A percentile compares a stretch with the other conserved stretches of the same genome.
Conservation (phyloP, 1,284 basidiomycete species). For the Pyrrhoderma noxium region DNA sequence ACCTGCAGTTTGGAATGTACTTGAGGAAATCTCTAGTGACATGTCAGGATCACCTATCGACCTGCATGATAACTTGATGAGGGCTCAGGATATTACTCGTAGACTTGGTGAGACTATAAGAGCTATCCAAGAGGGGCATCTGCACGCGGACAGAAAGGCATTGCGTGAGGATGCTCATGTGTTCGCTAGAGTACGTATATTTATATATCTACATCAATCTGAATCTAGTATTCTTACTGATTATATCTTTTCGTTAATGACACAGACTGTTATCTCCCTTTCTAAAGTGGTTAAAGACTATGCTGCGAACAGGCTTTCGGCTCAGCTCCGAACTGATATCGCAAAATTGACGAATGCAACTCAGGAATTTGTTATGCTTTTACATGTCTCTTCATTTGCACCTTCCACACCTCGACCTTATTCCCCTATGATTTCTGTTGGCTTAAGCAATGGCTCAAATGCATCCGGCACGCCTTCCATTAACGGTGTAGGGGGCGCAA, state of each 20-base stretch:
- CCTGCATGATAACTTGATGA: slow-evolving; percentile 42
- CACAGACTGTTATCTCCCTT: slow-evolving; percentile 58
- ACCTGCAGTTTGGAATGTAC: slow-evolving; percentile 65
- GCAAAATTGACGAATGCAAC: slow-evolving; percentile 68
- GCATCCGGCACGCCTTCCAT: not conserved
- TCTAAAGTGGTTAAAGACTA: slow-evolving; percentile 59
- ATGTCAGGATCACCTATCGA: slow-evolving; percentile 34
- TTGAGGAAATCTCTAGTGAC: slow-evolving; percentile 52
- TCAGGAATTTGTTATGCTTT: slow-evolving; percentile 69
- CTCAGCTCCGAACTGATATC: slow-evolving; percentile 55
- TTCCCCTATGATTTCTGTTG: slow-evolving; percentile 42
- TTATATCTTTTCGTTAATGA: slow-evolving; percentile 7
- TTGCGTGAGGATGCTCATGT: slow-evolving; percentile 63
- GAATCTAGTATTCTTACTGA: not conserved
- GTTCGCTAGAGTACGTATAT: slow-evolving; percentile 57
- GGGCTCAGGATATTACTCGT: slow-evolving; percentile 51
- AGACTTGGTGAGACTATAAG: slow-evolving; percentile 48
- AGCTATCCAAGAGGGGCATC: slow-evolving; percentile 42
- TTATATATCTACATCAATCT: not conserved
- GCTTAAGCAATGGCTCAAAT: not conserved
- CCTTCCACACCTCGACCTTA: slow-evolving; percentile 47
- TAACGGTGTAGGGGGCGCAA: not conserved
- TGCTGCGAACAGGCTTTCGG: slow-evolving; percentile 45
- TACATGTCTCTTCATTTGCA: slow-evolving; percentile 75
- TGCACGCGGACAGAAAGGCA: slow-evolving; percentile 43